Evolutionary conservation across 202 grass and related monocot genomes (phyloP).

Genomic region (Schoenoplectus tabernaemontani): DNA sequence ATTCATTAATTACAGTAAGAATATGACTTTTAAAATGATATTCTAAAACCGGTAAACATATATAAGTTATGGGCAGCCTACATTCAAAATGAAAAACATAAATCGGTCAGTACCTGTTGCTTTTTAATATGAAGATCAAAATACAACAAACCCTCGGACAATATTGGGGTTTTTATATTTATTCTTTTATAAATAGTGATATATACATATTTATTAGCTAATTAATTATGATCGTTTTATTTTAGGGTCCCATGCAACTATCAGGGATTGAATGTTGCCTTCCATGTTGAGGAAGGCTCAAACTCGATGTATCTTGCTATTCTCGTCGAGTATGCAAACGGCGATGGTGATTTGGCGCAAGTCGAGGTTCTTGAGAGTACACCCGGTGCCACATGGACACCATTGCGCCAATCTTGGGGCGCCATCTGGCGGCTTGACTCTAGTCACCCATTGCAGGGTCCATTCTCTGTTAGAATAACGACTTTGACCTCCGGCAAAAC

Average conservation of each 20-base stretch:
- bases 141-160: too few relatives aligned
- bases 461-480: conserved; percentile 71
- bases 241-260: conserved; percentile 61
- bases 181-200: too few relatives aligned
- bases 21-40: too few relatives aligned
- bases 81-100: too few relatives aligned
- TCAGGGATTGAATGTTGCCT: conserved; percentile 44
- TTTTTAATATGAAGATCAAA: too few relatives aligned
- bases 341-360: conserved; percentile 61
- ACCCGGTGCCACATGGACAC: conserved; percentile 35
- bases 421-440: conserved; percentile 69
- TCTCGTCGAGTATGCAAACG: conserved; percentile 56
- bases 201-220: not conserved
- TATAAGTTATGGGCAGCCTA: too few relatives aligned
- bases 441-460: conserved; percentile 29
- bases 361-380: conserved; percentile 58
- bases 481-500: conserved; percentile 43
- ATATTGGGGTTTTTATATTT: too few relatives aligned
- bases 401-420: conserved; percentile 59
- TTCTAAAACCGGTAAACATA: too few relatives aligned
- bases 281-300: conserved; percentile 63
- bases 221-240: not conserved
- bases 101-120: too few relatives aligned
- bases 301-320: conserved; percentile 66
- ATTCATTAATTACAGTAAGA: too few relatives aligned